Evolutionary conservation across 768 basidiomycete genomes (phyloP), one percentile per base, ranked within the genome.

Genomic region (Panaeolus papilionaceus): DNA sequence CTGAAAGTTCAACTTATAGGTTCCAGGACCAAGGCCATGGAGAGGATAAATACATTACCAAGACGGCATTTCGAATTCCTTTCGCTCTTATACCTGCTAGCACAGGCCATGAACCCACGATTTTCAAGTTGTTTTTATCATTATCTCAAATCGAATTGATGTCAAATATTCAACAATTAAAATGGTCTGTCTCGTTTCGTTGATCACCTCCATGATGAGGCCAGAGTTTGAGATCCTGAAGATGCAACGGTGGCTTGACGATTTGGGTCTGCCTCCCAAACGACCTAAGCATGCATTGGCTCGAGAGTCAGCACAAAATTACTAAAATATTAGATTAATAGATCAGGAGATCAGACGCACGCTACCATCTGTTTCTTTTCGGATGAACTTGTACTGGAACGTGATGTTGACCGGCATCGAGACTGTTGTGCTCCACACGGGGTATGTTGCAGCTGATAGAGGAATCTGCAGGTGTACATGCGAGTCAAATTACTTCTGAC

Each of bases 191-290:
- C 1, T 44, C 42, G 67, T 62, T 33, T 33, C 3, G 40, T 58
- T 26, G 18, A 42, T 78, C 68, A 87, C 54, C 81, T 79, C 86
- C 86, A 88, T 7, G 79, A 79, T 2, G 82, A 77, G 14, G 73
- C 76, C 33, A 86, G 64, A 1, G 79, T 82, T 68, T 82, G 80
- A 10, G 81, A 75, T 2, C 81, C 83, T 4, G 81, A 81, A 0
- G 77, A 54, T 28, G 73, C 79, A 4, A 83, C 80, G 10, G 82
- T 87, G 2, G 77, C 81, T 47, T 81, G 78, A 44, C 87, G 80
- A 69, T 89, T 88, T 2, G 89, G 88, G 70, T 88, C 87, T 0
- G 85, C 86, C 72, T 90, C 89, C 88, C 88, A 89, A 8, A 81
- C 78, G 61, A 90, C 74, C 87, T 86, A 63, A 64, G 28, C 39